Base-by-base conservation (phyloP, 1,139 yeast genomes). In the Zygotorulaspora mrakii region DNA sequence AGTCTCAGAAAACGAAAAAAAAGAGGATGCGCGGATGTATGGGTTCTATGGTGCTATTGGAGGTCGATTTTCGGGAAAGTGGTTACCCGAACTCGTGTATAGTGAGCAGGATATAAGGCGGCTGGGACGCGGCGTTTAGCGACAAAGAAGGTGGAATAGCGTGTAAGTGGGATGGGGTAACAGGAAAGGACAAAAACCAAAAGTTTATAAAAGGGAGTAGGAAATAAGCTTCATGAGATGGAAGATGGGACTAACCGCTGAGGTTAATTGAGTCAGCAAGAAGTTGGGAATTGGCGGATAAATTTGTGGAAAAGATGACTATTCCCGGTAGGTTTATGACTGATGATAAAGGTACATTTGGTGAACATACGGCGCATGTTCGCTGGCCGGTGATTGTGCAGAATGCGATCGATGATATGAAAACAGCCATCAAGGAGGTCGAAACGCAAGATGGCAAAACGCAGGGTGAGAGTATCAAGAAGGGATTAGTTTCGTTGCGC, bases 371-470 rank as follows among this genome's bases (percentile, higher is more conserved):
- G 0, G 85, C 86, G 9, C 74, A 77, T 47, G 72, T 71, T 34
- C 79, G 98, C 62, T 91, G 97, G 96, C 94, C 95, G 23, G 77
- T 77, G 40, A 86, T 89, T 51, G 61, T 89, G 35, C 71, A 76
- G 21, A 83, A 81, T 17, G 77, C 80, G 23, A 70, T 84, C 38
- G 76, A 74, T 21, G 96, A 87, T 54, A 67, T 81, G 28, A 48
- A 60, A 10, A 30, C 35, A 5, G 56, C 53, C 17, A 26, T 59
- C 29, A 56, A 61, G 17, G 61, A 73, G 3, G 66, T 56, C 18
- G 50, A 45, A 18, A 46, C 51, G 14, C 51, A 50, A 20, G 49
- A 41, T 4, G 53, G 48, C 3, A 50, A 54, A 26, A 48, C 48
- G 9, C 51, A 52, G 29, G 64, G 59, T 20, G 35, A 42, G 16